Percentiles rank a stretch among this genome's conserved stretches.
Conservation (phyloP, 169 alveolate species). For the Plasmodium fragile region DNA sequence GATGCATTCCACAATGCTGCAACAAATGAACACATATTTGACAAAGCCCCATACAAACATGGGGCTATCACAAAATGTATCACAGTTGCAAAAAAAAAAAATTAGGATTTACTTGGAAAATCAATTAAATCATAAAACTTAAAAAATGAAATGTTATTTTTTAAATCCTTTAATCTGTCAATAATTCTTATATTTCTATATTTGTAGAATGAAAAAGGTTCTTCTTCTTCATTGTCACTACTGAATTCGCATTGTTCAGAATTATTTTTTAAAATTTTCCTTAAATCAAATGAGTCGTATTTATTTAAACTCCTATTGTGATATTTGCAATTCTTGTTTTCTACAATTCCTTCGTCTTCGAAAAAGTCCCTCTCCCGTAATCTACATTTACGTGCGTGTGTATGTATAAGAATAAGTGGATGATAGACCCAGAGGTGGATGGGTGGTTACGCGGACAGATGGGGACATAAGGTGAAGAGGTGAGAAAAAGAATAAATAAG, state of each 20-base stretch:
- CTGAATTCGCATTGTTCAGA: slow-evolving; percentile 14
- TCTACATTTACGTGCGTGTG: slow-evolving; percentile 6
- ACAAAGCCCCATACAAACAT: not conserved
- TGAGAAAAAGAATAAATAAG: not conserved
- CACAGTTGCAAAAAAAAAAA: not conserved
- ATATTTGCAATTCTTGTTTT: slow-evolving; percentile 13
- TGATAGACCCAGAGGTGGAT: not conserved
- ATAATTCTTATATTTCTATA: slow-evolving; percentile 44
- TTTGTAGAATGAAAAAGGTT: slow-evolving; percentile 43
- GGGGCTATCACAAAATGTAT: not conserved
- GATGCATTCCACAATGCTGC: not conserved
- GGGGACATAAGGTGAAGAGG: not conserved
- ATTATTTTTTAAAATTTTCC: slow-evolving; percentile 54
- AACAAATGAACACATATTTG: not conserved
- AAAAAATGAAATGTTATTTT: slow-evolving; percentile 69
- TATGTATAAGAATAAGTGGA: not conserved
- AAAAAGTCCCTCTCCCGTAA: slow-evolving; percentile 37
- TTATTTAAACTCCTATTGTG: slow-evolving; percentile 22
- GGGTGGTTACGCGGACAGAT: not conserved
- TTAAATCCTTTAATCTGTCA: slow-evolving; percentile 71
- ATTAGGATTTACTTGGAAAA: slow-evolving; percentile 35
- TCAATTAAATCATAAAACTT: slow-evolving; percentile 71
- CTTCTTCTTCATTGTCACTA: slow-evolving; percentile 74
- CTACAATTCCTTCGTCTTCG: slow-evolving; percentile 21
- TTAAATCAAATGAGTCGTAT: slow-evolving; percentile 66